Evolutionary conservation across 192 early-diverging fungal species (phyloP), one percentile per base, ranked within the genome.

Genomic region (Oehlia diaphana): DNA sequence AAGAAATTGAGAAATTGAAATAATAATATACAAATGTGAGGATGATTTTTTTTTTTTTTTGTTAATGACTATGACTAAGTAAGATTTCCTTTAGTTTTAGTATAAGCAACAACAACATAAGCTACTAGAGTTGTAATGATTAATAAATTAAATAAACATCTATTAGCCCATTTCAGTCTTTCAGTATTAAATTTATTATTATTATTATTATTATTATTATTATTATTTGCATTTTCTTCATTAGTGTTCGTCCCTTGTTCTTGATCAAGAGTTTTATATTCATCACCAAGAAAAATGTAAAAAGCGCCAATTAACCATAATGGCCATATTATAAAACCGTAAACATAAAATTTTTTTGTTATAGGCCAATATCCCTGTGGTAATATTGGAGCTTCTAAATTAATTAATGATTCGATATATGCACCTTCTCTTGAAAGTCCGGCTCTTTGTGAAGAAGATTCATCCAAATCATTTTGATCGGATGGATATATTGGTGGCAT

Each of bases 261-360:
- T 58, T 58, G 14, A 58, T 21, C 14, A 47, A 1, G 10, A 47
- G 10, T 5, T 58, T n/a, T 58, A 58, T 58, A 58, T 58, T 58
- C 53, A 14, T 65, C 9, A 65, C 28, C 64, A 65, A 65, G 7
- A 28, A 65, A 65, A 65, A 28, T 13, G 28, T 21, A 65, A 28
- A 65, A 12, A 13, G 72, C 3, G 10, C 72, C 72, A 28, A 74
- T 10, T 26, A 74, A 8, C 72, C 72, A 74, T 14, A 74, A n/a
- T 21, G 72, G 72, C 72, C 72, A 74, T 28, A 74, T 49, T 53
- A 74, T 12, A 37, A 74, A 74, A 10, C 72, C 72, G 26, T 49
- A 74, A 74, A 74, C 21, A 35, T 74, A 74, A 5, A 74, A 23
- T 26, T 31, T 61, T 35, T 74, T 74, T 12, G 72, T 74, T 14